phyloP scores from a whole-genome alignment of 2,329 filamentous ascomycete genomes.

The Sclerotinia minor region DNA sequence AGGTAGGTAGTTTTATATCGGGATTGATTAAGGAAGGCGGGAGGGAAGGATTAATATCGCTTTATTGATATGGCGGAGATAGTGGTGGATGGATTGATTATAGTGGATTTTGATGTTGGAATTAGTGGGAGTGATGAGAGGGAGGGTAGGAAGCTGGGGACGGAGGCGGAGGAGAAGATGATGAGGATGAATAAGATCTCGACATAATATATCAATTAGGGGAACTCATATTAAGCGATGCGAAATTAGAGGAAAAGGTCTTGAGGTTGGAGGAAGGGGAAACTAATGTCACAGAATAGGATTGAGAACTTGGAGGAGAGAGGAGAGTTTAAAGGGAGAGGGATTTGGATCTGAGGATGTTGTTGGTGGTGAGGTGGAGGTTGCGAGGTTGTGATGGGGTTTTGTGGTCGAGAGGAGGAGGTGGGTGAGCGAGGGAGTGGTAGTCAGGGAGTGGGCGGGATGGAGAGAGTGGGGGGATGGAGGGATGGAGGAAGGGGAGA shows the following conservation, averaged over 20 bases:
- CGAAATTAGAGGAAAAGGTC: neutral
- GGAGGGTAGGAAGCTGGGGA: no score
- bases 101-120: neutral
- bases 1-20: no score
- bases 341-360: neutral
- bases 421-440: no score
- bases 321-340: neutral
- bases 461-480: no score
- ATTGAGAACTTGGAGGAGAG: neutral
- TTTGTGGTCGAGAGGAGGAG: neutral
- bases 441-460: no score
- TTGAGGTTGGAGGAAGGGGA: neutral
- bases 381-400: neutral
- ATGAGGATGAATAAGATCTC: neutral
- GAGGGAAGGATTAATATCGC: no score
- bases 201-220: conserved; percentile 3
- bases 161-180: no score
- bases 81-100: no score
- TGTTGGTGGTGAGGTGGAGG: neutral
- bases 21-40: no score
- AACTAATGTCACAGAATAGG: neutral
- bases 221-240: neutral
- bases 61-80: no score
- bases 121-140: neutral
- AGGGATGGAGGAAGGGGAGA: no score